These are phyloP conservation scores for Syncephalis fuscata DNA, from an alignment of 371 early-diverging fungal species.

Conservation along the genomic window DNA sequence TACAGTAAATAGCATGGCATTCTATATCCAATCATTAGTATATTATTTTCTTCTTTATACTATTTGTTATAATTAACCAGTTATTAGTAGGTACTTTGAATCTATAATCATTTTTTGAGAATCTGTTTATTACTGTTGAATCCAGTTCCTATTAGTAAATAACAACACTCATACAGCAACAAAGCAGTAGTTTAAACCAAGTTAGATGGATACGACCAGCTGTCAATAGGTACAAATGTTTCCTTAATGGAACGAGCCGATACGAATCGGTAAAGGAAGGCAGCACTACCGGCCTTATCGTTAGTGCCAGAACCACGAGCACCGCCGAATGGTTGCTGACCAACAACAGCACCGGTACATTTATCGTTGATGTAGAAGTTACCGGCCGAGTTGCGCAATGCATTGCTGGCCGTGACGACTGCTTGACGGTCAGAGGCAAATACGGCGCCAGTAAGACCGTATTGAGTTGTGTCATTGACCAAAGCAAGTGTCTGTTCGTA, in stretches of 20 bases:
- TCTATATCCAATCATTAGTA: no score
- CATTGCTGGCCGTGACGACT: constrained; percentile 48
- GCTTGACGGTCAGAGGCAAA: constrained; percentile 83
- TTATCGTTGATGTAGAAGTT: constrained; percentile 99
- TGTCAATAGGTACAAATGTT: constrained; percentile 67
- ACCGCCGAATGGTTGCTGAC: constrained; percentile 97
- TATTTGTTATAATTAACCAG: no score
- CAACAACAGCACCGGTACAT: constrained; percentile 95
- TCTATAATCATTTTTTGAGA: no score
- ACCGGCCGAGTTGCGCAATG: constrained; percentile 79
- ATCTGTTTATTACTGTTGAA: no score
- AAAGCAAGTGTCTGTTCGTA: constrained; percentile 55
- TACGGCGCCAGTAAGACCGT: constrained; percentile 78
- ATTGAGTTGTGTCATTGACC: constrained; percentile 62
- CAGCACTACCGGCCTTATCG: constrained; percentile 83
- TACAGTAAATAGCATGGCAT: no score
- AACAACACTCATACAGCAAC: no score
- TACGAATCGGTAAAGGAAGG: constrained; percentile 66
- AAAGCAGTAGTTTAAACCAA: no score
- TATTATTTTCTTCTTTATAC: no score
- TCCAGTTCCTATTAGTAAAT: no score
- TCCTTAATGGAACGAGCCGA: constrained; percentile 95
- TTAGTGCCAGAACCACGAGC: constrained; percentile 91
- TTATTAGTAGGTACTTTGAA: no score
- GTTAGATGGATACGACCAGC: constrained; percentile 81